Percentiles rank a stretch among this genome's conserved stretches.
Evolutionary conservation across 495 filamentous ascomycete species (phyloP).

Genomic region (Tuber aestivum): DNA sequence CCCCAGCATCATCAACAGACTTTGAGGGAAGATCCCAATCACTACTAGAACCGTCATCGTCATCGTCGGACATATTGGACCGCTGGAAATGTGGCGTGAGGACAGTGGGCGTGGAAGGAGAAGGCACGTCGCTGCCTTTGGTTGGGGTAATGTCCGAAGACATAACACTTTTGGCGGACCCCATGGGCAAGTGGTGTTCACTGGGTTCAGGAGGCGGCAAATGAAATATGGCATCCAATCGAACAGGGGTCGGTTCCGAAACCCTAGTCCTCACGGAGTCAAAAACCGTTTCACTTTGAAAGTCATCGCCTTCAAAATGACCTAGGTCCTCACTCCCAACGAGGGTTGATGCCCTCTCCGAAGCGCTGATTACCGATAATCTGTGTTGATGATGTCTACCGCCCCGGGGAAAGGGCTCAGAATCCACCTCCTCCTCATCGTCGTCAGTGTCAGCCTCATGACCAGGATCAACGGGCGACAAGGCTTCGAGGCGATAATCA

Average conservation of each 20-base stretch:
- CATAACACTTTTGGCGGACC: conserved; percentile 21
- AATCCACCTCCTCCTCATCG: conserved; percentile 16
- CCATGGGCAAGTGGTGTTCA: conserved; percentile 14
- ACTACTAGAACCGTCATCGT: conserved; percentile 59
- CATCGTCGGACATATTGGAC: conserved; percentile 53
- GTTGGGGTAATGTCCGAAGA: conserved; percentile 30
- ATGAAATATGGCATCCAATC: conserved; percentile 83
- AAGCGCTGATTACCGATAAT: conserved; percentile 47
- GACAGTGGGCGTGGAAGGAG: conserved; percentile 22
- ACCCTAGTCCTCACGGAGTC: conserved; percentile 81
- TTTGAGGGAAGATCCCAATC: conserved; percentile 40
- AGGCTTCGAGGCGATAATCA: conserved; percentile 18
- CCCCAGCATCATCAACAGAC: conserved; percentile 49
- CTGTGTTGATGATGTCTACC: conserved; percentile 35
- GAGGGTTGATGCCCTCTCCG: conserved; percentile 73
- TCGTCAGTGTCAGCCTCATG: conserved; percentile 23
- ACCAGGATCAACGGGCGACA: conserved; percentile 20
- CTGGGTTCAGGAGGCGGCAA: conserved; percentile 54
- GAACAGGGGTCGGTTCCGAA: conserved; percentile 51
- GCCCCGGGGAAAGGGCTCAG: conserved; percentile 16
- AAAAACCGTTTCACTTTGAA: conserved; percentile 82
- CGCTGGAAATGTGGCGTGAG: conserved; percentile 24
- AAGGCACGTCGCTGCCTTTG: conserved; percentile 17
- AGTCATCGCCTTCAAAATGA: conserved; percentile 82
- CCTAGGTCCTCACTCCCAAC: conserved; percentile 77